These are phyloP conservation scores for Pyrenophora teres DNA, from an alignment of 2,329 filamentous ascomycete species.

Conservation along the genomic window DNA sequence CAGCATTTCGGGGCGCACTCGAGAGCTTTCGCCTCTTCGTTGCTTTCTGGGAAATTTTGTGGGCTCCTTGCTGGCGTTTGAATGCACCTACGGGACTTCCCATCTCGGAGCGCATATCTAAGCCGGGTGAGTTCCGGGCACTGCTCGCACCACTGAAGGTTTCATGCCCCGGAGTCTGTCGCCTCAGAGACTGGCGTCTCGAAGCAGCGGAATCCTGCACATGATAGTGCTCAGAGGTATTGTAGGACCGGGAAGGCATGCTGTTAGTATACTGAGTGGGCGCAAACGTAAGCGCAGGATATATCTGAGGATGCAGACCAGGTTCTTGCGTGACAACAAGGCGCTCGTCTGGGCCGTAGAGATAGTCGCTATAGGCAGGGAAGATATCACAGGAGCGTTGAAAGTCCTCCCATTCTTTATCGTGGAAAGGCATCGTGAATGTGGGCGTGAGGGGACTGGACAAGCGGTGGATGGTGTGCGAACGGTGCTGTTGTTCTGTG, in stretches of 20 bases:
- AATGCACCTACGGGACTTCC: too few relatives aligned
- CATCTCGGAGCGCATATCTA: too few relatives aligned
- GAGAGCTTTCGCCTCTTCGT: not conserved
- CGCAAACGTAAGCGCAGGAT: not conserved
- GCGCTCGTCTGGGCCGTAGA: constrained; percentile 23
- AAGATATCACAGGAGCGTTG: constrained; percentile 26
- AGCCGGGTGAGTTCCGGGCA: too few relatives aligned
- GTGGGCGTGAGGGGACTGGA: not conserved
- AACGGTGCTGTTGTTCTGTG: not conserved
- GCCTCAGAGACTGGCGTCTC: too few relatives aligned
- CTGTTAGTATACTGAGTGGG: constrained; percentile 12
- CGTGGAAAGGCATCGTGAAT: constrained; percentile 23
- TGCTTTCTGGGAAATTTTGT: not conserved
- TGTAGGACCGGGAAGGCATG: constrained; percentile 9
- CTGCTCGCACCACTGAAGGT: too few relatives aligned
- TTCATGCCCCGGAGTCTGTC: too few relatives aligned
- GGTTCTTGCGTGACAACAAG: constrained; percentile 17
- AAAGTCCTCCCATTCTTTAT: constrained; percentile 23
- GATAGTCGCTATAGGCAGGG: constrained; percentile 29
- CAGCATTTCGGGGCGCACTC: not conserved
- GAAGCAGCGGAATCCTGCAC: too few relatives aligned
- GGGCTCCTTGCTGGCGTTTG: too few relatives aligned
- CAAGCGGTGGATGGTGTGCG: not conserved
- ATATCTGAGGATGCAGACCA: constrained; percentile 23
- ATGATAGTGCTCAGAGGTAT: too few relatives aligned